Conservation (phyloP, 2,329 filamentous ascomycete species). For the Uncinocarpus reesii region DNA sequence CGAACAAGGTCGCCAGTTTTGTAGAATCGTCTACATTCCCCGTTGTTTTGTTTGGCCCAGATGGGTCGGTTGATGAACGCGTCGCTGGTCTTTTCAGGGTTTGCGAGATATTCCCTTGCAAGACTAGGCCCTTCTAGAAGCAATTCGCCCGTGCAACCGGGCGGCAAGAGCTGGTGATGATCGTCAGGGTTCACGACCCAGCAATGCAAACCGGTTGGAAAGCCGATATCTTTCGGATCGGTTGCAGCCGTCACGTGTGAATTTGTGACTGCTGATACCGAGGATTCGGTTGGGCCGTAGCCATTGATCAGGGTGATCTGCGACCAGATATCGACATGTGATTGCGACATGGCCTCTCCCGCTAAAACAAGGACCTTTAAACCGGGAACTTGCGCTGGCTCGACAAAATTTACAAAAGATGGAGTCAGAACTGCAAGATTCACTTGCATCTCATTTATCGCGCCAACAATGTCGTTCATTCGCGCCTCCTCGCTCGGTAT, state of each 20-base stretch:
- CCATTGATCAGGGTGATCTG: conserved; percentile 34
- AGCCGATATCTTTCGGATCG: conserved; percentile 30
- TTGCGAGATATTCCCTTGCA: conserved; percentile 51
- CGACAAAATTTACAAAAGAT: conserved; percentile 43
- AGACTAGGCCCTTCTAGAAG: conserved; percentile 44
- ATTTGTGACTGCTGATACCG: conserved; percentile 30
- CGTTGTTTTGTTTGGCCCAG: conserved; percentile 36
- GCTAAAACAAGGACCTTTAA: conserved; percentile 36
- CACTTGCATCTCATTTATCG: conserved; percentile 45
- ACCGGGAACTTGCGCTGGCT: conserved; percentile 35
- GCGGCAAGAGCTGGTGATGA: conserved; percentile 33
- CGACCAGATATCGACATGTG: conserved; percentile 29
- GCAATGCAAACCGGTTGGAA: conserved; percentile 26
- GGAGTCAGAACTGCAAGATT: conserved; percentile 51
- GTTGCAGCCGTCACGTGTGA: conserved; percentile 23
- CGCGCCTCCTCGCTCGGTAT: conserved; percentile 44
- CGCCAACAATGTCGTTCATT: conserved; percentile 40
- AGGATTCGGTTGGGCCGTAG: conserved; percentile 38
- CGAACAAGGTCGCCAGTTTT: conserved; percentile 35
- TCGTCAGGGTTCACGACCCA: conserved; percentile 36
- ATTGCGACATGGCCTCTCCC: conserved; percentile 42
- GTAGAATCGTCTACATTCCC: conserved; percentile 27
- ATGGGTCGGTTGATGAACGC: conserved; percentile 48
- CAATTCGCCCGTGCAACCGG: conserved; percentile 33
- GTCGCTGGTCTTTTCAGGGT: conserved; percentile 47